These are phyloP conservation scores for Podila minutissima DNA, from an alignment of 192 early-diverging fungal genomes.

Conservation along the genomic window DNA sequence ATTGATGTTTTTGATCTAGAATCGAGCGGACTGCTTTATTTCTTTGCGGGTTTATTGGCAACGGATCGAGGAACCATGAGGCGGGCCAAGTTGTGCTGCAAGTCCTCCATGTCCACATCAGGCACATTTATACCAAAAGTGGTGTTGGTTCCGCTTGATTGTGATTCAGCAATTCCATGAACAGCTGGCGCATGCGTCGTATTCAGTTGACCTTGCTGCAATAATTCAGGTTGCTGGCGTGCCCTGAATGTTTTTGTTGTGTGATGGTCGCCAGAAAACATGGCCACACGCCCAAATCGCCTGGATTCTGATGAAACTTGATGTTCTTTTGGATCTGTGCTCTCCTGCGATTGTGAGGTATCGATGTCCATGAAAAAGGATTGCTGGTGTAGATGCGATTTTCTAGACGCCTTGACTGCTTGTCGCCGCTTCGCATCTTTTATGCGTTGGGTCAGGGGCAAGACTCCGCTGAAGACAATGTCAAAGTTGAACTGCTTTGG, in stretches of 20 bases:
- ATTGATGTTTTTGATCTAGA: neutral
- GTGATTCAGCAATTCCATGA: no score
- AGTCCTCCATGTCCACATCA: neutral
- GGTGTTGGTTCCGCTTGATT: no score
- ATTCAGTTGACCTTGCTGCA: no score
- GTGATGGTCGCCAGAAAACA: neutral
- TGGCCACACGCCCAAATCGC: no score
- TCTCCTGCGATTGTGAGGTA: neutral
- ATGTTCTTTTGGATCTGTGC: neutral
- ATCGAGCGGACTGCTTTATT: no score
- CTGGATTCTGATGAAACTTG: neutral
- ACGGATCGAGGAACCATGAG: neutral
- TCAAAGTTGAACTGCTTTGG: slow-evolving; percentile 61
- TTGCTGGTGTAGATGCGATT: slow-evolving; percentile 6
- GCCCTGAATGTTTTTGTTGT: neutral
- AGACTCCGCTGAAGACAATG: slow-evolving; percentile 51
- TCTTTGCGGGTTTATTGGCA: no score
- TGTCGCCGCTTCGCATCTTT: slow-evolving; percentile 17
- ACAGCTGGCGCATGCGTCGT: no score
- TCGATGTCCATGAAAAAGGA: neutral
- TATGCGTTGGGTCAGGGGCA: slow-evolving; percentile 39
- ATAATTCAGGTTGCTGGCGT: neutral
- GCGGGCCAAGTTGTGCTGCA: neutral
- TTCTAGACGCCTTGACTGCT: slow-evolving; percentile 9
- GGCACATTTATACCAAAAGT: neutral